Base-by-base conservation (phyloP, 805 yeast genomes). In the Naumovozyma baii region DNA sequence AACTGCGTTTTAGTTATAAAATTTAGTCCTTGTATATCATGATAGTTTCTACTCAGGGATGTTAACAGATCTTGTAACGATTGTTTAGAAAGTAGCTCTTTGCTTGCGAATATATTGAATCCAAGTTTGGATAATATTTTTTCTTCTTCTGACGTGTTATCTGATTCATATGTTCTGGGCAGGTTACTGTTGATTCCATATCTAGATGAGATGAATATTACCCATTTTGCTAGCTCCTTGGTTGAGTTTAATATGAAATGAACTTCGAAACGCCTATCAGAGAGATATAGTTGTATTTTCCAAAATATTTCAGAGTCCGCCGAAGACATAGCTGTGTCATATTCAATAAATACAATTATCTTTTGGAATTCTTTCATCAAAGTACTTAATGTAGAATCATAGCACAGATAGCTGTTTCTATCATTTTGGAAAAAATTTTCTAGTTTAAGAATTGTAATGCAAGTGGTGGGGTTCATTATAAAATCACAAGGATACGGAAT, bases 261-360 rank as follows among this genome's bases (percentile, higher is more conserved):
- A 3, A 43, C 32, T 34, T 44, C 37, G 14, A 43, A 39, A 22
- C 37, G 34, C 8, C 38, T 29, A 7, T 36, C 9, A 16, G 39
- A 38, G 17, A 54, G 35, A 33, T 39, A 49, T 13, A 47, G 26
- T 2, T 39, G 46, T 2, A 51, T 26, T 42, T 52, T 53, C 59
- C 59, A 53, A 30, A 55, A 47, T 9, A 48, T 40, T 19, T 55
- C 55, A 3, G 28, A 40, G 31, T 53, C 59, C 3, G 38, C 36
- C 2, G 20, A 14, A 17, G 44, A 46, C 13, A 47, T 20, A 1
- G 36, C 18, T 7, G 14, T 29, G 13, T 41, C 14, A 26, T 49
- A 55, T 31, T 52, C 50, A 2, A 51, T 28, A 4, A 53, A 17
- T 4, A 53, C 18, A 9, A 48, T 40, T 1, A 55, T 41, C 13